Evolutionary conservation across 2,329 filamentous ascomycete species (phyloP).

Genomic region (Talaromyces sp.): DNA sequence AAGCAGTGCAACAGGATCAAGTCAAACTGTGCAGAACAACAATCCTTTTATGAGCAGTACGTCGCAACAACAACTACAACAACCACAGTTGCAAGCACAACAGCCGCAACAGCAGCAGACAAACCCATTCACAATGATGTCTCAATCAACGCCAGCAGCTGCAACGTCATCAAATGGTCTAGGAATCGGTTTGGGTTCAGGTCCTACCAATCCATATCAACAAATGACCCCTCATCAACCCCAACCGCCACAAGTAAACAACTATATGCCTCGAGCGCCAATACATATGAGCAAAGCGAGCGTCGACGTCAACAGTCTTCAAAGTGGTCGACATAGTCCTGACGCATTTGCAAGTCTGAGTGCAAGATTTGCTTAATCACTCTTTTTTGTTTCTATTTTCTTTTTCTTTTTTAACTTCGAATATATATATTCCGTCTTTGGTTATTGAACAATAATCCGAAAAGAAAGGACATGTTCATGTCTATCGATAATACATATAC

Average conservation of each 20-base stretch:
- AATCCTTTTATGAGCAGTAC: background rate
- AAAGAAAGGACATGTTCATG: background rate
- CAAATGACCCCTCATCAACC: constrained; percentile 7
- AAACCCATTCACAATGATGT: constrained; percentile 16
- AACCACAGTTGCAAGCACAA: background rate
- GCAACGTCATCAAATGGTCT: constrained; percentile 14
- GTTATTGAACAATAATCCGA: background rate
- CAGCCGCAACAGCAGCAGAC: constrained; percentile 6
- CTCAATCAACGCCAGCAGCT: constrained; percentile 22
- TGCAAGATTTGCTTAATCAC: constrained; percentile 32
- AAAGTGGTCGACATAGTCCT: constrained; percentile 46
- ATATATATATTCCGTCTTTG: constrained; percentile 1
- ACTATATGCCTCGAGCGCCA: constrained; percentile 19
- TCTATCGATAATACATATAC: background rate
- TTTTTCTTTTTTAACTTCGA: constrained; percentile 5
- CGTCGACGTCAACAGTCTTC: constrained; percentile 43
- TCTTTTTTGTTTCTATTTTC: background rate
- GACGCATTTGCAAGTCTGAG: constrained; percentile 49
- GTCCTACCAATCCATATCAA: constrained; percentile 9
- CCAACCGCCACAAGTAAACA: constrained; percentile 16
- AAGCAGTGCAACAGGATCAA: constrained; percentile 29
- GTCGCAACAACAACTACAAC: background rate
- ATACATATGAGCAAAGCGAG: constrained; percentile 46
- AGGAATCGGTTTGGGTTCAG: constrained; percentile 17
- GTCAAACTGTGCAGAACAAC: background rate